Evolutionary conservation across 805 yeast genomes (phyloP).

Genomic region (Saccharomyces kudriavzevii): DNA sequence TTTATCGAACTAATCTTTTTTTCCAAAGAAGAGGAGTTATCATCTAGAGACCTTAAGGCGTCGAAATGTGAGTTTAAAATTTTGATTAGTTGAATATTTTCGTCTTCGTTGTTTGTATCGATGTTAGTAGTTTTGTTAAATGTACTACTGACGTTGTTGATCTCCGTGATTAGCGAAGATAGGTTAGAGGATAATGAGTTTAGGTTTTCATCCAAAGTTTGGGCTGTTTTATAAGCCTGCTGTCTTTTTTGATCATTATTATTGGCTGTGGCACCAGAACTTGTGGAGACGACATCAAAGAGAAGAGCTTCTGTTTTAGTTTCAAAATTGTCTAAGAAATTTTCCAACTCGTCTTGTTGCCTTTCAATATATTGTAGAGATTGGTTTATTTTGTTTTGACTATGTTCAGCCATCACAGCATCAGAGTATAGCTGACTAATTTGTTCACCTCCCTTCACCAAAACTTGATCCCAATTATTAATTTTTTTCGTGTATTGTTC

Average conservation of each 20-base stretch:
- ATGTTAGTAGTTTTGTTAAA: conserved; percentile 53
- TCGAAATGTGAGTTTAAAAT: conserved; percentile 83
- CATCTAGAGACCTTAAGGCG: conserved; percentile 80
- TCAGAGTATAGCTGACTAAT: conserved; percentile 70
- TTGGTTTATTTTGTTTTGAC: conserved; percentile 81
- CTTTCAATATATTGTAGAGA: conserved; percentile 75
- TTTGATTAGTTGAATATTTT: conserved; percentile 59
- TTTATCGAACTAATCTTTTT: conserved; percentile 43
- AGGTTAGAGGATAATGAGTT: conserved; percentile 71
- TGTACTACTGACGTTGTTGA: conserved; percentile 73
- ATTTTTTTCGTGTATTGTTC: conserved; percentile 66
- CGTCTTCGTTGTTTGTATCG: conserved; percentile 30
- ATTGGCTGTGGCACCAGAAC: conserved; percentile 18
- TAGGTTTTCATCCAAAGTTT: conserved; percentile 70
- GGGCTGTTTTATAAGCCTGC: conserved; percentile 82
- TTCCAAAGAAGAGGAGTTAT: conserved; percentile 59
- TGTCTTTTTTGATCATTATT: conserved; percentile 75
- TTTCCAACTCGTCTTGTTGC: conserved; percentile 88
- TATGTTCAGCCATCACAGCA: conserved; percentile 73
- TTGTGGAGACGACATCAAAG: conserved; percentile 32
- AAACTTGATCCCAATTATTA: conserved; percentile 75
- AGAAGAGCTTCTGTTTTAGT: conserved; percentile 31
- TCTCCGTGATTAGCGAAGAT: conserved; percentile 66
- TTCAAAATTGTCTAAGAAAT: conserved; percentile 74
- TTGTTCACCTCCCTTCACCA: conserved; percentile 80